phyloP scores from a whole-genome alignment of 2,329 filamentous ascomycete species.

The Aspergillus sp. region DNA sequence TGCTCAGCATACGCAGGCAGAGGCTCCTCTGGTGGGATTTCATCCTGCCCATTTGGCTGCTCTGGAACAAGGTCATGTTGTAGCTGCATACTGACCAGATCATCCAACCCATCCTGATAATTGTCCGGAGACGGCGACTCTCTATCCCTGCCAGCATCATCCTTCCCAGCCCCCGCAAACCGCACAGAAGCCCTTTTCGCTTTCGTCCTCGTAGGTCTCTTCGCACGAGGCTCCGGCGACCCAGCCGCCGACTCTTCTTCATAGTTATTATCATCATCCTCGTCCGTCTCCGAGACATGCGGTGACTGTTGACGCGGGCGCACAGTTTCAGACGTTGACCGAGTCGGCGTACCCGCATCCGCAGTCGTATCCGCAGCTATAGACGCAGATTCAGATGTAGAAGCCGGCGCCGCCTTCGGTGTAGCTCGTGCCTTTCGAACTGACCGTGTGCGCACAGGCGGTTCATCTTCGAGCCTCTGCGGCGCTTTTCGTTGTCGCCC shows the following conservation, averaged over 20 bases:
- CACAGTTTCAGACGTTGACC: constrained; percentile 22
- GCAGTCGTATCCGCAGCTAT: not conserved
- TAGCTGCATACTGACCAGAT: constrained; percentile 37
- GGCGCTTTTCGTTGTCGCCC: constrained; percentile 36
- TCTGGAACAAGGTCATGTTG: constrained; percentile 33
- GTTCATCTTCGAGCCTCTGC: constrained; percentile 32
- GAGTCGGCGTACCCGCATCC: not conserved
- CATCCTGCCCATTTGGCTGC: constrained; percentile 22
- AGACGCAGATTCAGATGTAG: not conserved
- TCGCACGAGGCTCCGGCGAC: constrained; percentile 18
- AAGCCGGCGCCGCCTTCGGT: constrained; percentile 16
- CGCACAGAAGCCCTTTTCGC: constrained; percentile 28
- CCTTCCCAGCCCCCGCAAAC: constrained; percentile 16
- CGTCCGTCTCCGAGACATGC: constrained; percentile 16
- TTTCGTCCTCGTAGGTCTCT: constrained; percentile 26
- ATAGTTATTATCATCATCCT: constrained; percentile 20
- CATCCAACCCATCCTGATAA: constrained; percentile 35
- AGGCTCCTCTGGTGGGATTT: constrained; percentile 19
- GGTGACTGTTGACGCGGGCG: constrained; percentile 16
- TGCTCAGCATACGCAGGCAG: constrained; percentile 36
- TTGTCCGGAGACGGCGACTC: constrained; percentile 27
- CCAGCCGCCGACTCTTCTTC: not conserved
- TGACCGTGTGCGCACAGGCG: constrained; percentile 18
- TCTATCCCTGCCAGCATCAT: constrained; percentile 11
- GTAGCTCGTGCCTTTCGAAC: not conserved